These are phyloP conservation scores for Vicia villosa DNA, from an alignment of 306 rosid genomes.

Conservation along the genomic window DNA sequence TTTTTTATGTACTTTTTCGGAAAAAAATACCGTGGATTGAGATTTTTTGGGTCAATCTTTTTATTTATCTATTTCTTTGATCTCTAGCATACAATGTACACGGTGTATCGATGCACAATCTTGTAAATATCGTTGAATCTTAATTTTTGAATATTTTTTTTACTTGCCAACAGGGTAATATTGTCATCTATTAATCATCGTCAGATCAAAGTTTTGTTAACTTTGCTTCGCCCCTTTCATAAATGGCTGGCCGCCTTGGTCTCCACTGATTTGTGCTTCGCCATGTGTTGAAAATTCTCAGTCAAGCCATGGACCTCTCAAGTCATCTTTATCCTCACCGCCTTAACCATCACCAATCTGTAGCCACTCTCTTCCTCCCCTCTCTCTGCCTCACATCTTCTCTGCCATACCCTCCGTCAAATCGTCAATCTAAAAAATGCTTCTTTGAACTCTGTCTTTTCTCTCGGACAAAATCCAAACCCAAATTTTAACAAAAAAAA, in stretches of 20 bases:
- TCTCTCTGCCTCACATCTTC: too few relatives aligned
- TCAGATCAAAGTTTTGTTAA: background rate
- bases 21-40: background rate
- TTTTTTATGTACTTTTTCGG: background rate
- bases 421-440: too few relatives aligned
- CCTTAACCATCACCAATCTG: background rate
- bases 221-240: background rate
- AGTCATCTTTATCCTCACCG: background rate
- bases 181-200: background rate
- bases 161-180: background rate
- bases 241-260: background rate
- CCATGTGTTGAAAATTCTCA: background rate
- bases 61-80: background rate
- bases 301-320: background rate
- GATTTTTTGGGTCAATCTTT: background rate
- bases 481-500: too few relatives aligned
- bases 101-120: background rate
- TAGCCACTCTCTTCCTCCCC: too few relatives aligned
- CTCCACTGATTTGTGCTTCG: background rate
- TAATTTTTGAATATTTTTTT: background rate
- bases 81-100: background rate
- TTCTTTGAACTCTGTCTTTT: too few relatives aligned
- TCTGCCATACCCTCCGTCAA: too few relatives aligned
- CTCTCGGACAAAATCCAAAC: too few relatives aligned
- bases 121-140: background rate